These are phyloP conservation scores for Phytophthora capsici DNA, from an alignment of 352 stramenopile species.

Conservation along the genomic window DNA sequence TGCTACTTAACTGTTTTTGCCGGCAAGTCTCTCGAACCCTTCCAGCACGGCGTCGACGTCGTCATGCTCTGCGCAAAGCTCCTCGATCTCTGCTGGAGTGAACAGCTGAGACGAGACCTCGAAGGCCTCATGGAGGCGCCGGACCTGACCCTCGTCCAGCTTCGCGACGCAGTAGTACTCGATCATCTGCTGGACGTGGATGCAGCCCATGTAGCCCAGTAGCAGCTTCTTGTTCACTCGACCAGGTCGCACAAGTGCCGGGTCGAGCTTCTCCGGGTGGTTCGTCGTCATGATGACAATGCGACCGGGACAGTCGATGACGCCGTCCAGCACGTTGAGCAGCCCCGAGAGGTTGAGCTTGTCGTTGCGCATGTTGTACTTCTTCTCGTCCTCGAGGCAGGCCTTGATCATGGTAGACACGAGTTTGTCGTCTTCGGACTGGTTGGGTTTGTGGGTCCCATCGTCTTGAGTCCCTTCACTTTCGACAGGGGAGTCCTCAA, in stretches of 20 bases:
- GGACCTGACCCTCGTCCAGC: background rate
- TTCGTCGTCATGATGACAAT: slow-evolving; percentile 96
- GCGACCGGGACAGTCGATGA: slow-evolving; percentile 89
- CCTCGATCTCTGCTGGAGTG: slow-evolving; percentile 5
- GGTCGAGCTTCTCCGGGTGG: slow-evolving; percentile 93
- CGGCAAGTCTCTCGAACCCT: slow-evolving; percentile 1
- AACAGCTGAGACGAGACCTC: background rate
- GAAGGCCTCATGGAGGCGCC: background rate
- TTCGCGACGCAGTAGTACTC: slow-evolving; percentile 63
- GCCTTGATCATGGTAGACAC: slow-evolving; percentile 47
- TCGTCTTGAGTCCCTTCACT: background rate
- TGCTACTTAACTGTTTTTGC: too few species aligned
- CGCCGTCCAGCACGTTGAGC: slow-evolving; percentile 91
- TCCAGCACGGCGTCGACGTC: background rate
- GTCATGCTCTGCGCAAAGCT: slow-evolving; percentile 5
- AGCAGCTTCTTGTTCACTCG: slow-evolving; percentile 90
- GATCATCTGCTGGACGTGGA: slow-evolving; percentile 62
- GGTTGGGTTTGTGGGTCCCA: slow-evolving; percentile 5
- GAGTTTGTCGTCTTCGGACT: slow-evolving; percentile 38
- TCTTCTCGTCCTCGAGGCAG: slow-evolving; percentile 36
- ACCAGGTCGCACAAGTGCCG: slow-evolving; percentile 90
- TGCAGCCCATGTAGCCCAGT: slow-evolving; percentile 62
- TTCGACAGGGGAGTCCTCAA: slow-evolving; percentile 49
- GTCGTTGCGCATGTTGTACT: slow-evolving; percentile 33
- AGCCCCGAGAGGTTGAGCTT: slow-evolving; percentile 86